A percentile compares a stretch with the other conserved stretches of the same genome.
phyloP scores from a whole-genome alignment of 2,329 filamentous ascomycete species.

The Coniella vitis region DNA sequence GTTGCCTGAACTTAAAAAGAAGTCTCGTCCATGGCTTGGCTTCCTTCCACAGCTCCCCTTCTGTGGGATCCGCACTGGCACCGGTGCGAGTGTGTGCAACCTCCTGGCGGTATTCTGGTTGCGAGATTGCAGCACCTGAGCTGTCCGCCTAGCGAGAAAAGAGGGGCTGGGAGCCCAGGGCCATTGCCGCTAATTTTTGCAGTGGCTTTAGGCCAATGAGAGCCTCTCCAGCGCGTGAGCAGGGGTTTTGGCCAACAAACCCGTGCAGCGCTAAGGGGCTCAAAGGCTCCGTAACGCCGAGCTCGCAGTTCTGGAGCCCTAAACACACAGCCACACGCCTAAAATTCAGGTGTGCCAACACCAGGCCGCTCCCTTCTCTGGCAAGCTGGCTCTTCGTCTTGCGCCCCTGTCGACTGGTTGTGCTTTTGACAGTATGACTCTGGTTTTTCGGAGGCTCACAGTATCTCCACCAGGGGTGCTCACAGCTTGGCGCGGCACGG shows the following conservation, averaged over 20 bases:
- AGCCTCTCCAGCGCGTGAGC: background rate
- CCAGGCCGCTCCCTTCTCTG: background rate
- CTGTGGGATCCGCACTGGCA: too few relatives aligned
- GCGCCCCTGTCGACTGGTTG: background rate
- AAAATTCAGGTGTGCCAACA: background rate
- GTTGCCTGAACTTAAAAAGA: too few relatives aligned
- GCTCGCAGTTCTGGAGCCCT: background rate
- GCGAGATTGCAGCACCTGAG: too few relatives aligned
- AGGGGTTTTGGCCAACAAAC: slow-evolving; percentile 1
- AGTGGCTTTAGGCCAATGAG: slow-evolving; percentile 1
- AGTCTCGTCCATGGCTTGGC: too few relatives aligned
- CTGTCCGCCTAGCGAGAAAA: background rate
- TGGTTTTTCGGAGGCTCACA: too few relatives aligned
- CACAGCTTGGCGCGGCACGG: too few relatives aligned
- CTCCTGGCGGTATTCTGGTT: background rate
- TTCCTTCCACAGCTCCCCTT: too few relatives aligned
- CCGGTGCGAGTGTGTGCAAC: background rate
- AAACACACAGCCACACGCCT: background rate
- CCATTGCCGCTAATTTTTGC: background rate
- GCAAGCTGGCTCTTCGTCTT: too few relatives aligned
- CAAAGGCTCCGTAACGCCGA: slow-evolving; percentile 1
- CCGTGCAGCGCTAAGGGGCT: background rate
- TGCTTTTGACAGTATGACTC: too few relatives aligned
- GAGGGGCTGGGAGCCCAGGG: background rate
- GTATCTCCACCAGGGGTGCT: background rate